These are phyloP conservation scores for Trametes gibbosa DNA, from an alignment of 768 basidiomycete genomes.

Conservation along the genomic window DNA sequence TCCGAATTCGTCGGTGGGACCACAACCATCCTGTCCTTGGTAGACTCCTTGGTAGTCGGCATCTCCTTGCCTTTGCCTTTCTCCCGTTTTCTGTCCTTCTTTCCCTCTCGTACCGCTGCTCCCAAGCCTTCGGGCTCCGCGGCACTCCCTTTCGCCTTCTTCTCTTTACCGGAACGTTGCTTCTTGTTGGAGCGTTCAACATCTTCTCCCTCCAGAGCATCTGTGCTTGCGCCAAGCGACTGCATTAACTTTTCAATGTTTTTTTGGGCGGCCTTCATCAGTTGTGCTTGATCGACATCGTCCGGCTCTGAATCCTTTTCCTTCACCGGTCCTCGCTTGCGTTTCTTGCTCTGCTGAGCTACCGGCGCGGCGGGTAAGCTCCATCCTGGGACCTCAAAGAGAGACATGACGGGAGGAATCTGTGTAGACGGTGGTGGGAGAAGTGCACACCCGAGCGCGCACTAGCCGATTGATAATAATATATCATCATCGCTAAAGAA, in stretches of 20 bases:
- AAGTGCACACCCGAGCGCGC: too few species aligned
- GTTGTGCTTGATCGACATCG: conserved; percentile 20
- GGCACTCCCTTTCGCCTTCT: conserved; percentile 11
- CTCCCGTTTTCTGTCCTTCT: background rate
- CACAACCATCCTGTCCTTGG: background rate
- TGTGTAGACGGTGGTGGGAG: too few species aligned
- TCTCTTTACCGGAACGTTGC: conserved; percentile 12
- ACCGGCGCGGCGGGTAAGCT: conserved; percentile 26
- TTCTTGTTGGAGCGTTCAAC: conserved; percentile 11
- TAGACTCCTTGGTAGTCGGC: background rate
- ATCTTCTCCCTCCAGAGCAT: conserved; percentile 3
- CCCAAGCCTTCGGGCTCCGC: background rate
- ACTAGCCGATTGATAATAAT: too few species aligned
- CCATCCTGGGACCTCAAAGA: conserved; percentile 39
- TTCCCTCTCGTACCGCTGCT: background rate
- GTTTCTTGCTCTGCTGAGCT: conserved; percentile 23
- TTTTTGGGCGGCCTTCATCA: conserved; percentile 26
- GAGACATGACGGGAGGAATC: conserved; percentile 29
- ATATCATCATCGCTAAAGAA: too few species aligned
- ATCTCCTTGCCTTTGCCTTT: background rate
- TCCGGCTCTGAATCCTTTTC: conserved; percentile 5
- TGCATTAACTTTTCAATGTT: conserved; percentile 37
- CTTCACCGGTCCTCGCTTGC: conserved; percentile 26
- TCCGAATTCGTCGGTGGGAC: background rate
- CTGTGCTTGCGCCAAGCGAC: conserved; percentile 23